Conservation (phyloP, 2,329 filamentous ascomycete species). For the Whalleya microplaca region DNA sequence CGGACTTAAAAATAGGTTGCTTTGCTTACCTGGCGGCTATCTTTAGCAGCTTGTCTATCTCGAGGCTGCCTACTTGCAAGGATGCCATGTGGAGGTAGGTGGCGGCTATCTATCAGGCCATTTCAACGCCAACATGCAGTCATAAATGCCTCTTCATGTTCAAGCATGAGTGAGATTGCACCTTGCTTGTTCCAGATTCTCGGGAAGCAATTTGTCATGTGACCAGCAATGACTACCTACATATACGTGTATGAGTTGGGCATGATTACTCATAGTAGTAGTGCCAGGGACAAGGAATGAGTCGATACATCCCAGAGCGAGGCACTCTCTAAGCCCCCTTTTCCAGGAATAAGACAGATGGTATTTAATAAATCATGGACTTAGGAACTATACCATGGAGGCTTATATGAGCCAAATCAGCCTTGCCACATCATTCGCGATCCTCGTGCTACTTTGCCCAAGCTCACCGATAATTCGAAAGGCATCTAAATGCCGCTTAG, state of each 20-base stretch:
- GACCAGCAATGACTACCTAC: constrained; percentile 1
- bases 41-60: neutral
- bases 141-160: neutral
- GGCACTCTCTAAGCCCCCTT: neutral
- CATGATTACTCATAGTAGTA: too few species aligned
- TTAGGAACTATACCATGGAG: neutral
- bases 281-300: neutral
- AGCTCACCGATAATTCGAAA: neutral
- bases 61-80: neutral
- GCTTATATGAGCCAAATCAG: neutral
- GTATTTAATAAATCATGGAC: too few species aligned
- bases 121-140: neutral
- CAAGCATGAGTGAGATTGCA: neutral
- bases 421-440: neutral
- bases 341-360: neutral
- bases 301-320: neutral
- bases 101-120: constrained; percentile 3
- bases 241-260: too few species aligned
- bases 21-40: constrained; percentile 5
- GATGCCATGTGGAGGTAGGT: constrained; percentile 4
- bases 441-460: neutral
- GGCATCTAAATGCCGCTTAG: constrained; percentile 1
- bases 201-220: constrained; percentile 9
- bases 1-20: too few species aligned
- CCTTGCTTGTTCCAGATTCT: constrained; percentile 1